phyloP scores from a whole-genome alignment of 108 stramenopile genomes.

The Pelagomonas calceolata region DNA sequence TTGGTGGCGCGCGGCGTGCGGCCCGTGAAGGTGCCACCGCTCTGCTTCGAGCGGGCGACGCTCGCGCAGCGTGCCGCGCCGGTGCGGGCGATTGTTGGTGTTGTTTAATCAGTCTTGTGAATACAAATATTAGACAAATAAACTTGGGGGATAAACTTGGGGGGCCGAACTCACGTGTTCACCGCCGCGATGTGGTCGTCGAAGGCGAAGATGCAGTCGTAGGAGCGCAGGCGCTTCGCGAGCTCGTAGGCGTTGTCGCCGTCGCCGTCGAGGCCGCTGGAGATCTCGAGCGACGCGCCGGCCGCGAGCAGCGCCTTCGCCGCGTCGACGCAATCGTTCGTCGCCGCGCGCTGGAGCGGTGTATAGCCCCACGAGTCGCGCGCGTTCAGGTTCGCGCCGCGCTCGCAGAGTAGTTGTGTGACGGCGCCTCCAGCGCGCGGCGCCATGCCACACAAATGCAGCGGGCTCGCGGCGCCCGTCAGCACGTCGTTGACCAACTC shows the following conservation, averaged over 20 bases:
- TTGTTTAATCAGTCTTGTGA: too few species aligned
- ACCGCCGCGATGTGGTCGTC: too few species aligned
- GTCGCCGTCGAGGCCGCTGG: background rate
- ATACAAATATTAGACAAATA: too few species aligned
- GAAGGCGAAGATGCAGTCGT: background rate
- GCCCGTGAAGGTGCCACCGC: constrained; percentile 6
- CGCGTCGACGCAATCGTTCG: background rate
- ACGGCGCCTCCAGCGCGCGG: too few species aligned
- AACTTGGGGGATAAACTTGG: too few species aligned
- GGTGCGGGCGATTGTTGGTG: constrained; percentile 4
- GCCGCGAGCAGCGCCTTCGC: background rate
- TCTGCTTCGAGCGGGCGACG: constrained; percentile 49
- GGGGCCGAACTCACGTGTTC: too few species aligned
- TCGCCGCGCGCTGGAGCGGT: background rate
- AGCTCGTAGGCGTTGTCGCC: background rate
- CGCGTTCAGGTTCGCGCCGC: background rate
- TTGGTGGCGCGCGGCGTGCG: constrained; percentile 4
- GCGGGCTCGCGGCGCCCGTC: background rate
- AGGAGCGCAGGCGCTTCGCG: background rate
- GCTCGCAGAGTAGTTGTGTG: background rate
- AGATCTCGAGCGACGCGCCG: background rate
- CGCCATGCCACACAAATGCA: background rate
- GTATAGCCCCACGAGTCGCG: constrained; percentile 4
- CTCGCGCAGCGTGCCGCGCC: constrained; percentile 50
- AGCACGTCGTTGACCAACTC: background rate